These are phyloP conservation scores for Picochlorum sp. DNA, from an alignment of 139 green algal species.

Conservation along the genomic window DNA sequence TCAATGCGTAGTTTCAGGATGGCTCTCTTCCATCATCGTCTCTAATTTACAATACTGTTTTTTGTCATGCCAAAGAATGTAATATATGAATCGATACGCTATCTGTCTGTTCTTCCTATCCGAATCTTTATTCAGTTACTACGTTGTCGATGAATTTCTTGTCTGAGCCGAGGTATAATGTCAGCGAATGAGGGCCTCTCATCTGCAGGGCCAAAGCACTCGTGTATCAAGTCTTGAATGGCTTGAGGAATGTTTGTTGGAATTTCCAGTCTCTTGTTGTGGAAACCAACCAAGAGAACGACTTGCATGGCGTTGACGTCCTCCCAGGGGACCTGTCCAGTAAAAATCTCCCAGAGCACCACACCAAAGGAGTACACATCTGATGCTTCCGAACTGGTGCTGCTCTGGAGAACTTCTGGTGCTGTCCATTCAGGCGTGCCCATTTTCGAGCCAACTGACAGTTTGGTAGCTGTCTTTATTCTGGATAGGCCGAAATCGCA, in stretches of 20 bases:
- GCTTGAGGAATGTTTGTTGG: constrained; percentile 45
- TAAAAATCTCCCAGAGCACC: constrained; percentile 89
- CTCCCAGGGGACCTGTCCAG: constrained; percentile 72
- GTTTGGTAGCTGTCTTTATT: constrained; percentile 55
- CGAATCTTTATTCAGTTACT: too few species aligned
- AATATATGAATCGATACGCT: too few species aligned
- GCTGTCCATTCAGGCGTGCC: constrained; percentile 95
- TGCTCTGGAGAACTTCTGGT: constrained; percentile 52
- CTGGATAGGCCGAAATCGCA: constrained; percentile 82
- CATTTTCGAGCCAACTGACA: constrained; percentile 45
- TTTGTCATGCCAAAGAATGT: too few species aligned
- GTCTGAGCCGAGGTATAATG: constrained; percentile 25
- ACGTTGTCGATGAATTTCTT: not conserved
- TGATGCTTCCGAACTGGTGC: constrained; percentile 67
- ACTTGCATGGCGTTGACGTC: constrained; percentile 81
- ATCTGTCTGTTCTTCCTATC: too few species aligned
- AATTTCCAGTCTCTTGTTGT: constrained; percentile 56
- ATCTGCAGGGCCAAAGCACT: constrained; percentile 51
- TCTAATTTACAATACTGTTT: not conserved
- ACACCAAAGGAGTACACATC: constrained; percentile 82
- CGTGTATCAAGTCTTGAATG: constrained; percentile 47
- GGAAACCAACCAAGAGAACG: constrained; percentile 80
- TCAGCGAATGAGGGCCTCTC: constrained; percentile 53
- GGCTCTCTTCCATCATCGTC: too few species aligned
- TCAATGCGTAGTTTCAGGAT: too few species aligned